Evolutionary conservation across 1,139 yeast species (phyloP).

Genomic region (Blastobotrys aristatus): DNA sequence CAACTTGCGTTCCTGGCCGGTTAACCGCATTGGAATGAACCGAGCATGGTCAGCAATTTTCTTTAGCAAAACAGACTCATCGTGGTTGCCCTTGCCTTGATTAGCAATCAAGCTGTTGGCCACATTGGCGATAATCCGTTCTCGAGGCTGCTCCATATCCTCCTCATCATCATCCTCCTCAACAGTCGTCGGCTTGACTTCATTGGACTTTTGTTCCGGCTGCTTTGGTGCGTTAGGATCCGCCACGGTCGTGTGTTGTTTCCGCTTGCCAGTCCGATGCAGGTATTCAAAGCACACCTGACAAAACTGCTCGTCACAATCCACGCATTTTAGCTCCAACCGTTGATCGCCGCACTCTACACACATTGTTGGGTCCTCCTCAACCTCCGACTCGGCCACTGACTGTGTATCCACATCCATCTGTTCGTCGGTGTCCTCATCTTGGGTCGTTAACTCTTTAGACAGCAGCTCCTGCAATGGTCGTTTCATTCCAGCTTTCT

Average conservation of each 20-base stretch:
- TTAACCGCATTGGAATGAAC: conserved; percentile 61
- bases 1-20: conserved; percentile 60
- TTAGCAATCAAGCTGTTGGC: conserved; percentile 25
- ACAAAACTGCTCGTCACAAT: conserved; percentile 62
- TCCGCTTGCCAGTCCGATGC: conserved; percentile 58
- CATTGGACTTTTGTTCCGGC: neutral
- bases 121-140: conserved; percentile 16
- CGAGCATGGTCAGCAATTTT: conserved; percentile 45
- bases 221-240: conserved; percentile 12
- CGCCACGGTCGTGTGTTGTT: conserved; percentile 28
- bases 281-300: conserved; percentile 59
- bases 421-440: conserved; percentile 21
- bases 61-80: conserved; percentile 25
- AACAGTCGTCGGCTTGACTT: conserved; percentile 12
- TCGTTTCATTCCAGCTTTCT: conserved; percentile 26
- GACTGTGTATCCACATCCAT: conserved; percentile 3
- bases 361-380: conserved; percentile 35
- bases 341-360: conserved; percentile 70
- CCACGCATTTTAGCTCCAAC: conserved; percentile 49
- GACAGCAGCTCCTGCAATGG: conserved; percentile 30
- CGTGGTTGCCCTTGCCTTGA: conserved; percentile 25
- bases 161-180: conserved; percentile 20
- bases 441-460: conserved; percentile 28
- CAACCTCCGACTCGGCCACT: conserved; percentile 29
- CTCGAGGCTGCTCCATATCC: conserved; percentile 10